Percentiles rank a stretch among this genome's conserved stretches.
phyloP scores from a whole-genome alignment of 306 rosid genomes.

The Castanopsis chinensis region DNA sequence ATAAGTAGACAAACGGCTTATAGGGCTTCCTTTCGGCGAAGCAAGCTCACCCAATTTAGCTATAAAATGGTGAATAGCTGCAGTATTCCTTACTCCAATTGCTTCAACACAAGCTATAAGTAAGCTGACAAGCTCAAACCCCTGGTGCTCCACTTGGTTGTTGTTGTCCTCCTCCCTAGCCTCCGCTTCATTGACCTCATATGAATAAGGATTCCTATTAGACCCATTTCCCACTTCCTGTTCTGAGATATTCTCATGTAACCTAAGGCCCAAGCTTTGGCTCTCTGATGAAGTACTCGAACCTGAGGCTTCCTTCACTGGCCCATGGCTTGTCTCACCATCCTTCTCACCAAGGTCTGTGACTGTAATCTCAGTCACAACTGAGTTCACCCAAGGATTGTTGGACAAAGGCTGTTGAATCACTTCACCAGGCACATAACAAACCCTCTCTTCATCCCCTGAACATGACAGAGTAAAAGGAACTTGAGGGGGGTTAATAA shows the following conservation, averaged over 20 bases:
- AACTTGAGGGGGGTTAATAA: constrained; percentile 33
- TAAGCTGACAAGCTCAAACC: constrained; percentile 69
- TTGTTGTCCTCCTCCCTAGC: constrained; percentile 55
- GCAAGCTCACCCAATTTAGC: constrained; percentile 78
- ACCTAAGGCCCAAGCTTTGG: constrained; percentile 49
- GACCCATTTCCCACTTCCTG: constrained; percentile 70
- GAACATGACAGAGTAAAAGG: constrained; percentile 59
- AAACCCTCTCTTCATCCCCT: constrained; percentile 61
- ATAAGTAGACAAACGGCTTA: constrained; percentile 71
- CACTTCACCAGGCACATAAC: constrained; percentile 66
- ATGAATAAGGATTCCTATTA: constrained; percentile 46
- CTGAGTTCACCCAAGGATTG: constrained; percentile 65
- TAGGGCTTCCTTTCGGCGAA: constrained; percentile 66
- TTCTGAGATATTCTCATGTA: constrained; percentile 53
- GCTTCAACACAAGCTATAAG: constrained; percentile 85
- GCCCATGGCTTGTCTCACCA: constrained; percentile 49
- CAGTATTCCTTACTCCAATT: constrained; percentile 60
- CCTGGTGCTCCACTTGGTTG: constrained; percentile 53
- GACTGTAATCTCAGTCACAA: constrained; percentile 65
- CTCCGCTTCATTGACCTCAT: constrained; percentile 45
- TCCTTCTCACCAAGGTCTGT: constrained; percentile 61
- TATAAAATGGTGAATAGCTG: constrained; percentile 65
- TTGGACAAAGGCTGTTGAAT: constrained; percentile 53
- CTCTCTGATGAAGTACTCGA: constrained; percentile 76
- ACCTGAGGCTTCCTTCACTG: constrained; percentile 44